Base-by-base conservation (phyloP, 352 stramenopile species). In the Phytopythium cucurbitacearum region DNA sequence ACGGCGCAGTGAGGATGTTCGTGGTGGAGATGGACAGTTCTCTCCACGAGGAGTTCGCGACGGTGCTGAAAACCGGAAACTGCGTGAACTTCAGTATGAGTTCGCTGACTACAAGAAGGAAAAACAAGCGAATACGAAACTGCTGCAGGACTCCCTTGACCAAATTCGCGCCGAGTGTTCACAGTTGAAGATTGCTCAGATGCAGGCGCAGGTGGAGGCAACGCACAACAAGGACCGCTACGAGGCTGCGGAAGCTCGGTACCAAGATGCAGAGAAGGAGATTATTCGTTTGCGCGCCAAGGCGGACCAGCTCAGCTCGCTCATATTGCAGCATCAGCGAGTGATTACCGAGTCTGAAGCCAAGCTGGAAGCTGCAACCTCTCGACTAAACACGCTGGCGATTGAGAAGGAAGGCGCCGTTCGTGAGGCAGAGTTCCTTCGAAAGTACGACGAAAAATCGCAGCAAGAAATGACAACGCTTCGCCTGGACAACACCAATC, bases 51-150 rank as follows among this genome's bases (percentile, higher is more conserved):
- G 12, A 7, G 8, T 5, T 73, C 71, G 35, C 49, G 73, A 87
- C 42, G 53, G 68, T 4, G 54, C 58, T 9, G 69, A 85, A 0
- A 66, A 59, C 12, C 60, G 67, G 33, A 68, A 68, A 37, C 32
- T 87, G 38, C 77, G 74, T 38, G 80, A 89, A 32, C 43, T 90
- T 5, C 77, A 89, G 47, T 57, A 67, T 13, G 79, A 94, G 34
- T 89, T 91, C 48, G 82, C 85, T 4, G 70, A 87, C 44, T 89
- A 90, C 68, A 87, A 85, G 58, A 79, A 87, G 44, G 83, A 94
- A 40, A 91, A 89, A 55, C 69, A 89, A 32, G 48, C 60, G 4
- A 86, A 69, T 45, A 53, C 81, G 32, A 83, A 88, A 52, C 64
- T 86, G 55, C 21, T 94, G 28, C 75, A 91, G 38, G 78, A 89